These are phyloP conservation scores for Zygoascus sp. DNA, from an alignment of 1,139 yeast genomes.

Conservation along the genomic window DNA sequence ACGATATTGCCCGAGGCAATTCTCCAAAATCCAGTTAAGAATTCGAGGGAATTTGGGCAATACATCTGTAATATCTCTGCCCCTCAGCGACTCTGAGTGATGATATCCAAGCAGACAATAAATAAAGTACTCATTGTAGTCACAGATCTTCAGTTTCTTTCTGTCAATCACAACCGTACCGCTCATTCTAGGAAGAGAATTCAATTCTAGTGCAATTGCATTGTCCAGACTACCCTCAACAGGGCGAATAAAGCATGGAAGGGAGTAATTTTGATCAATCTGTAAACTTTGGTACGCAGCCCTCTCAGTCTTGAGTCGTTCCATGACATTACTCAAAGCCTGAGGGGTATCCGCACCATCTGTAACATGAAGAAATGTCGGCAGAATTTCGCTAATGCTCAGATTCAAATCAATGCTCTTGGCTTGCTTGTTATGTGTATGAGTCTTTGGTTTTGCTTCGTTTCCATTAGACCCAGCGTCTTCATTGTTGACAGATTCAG, in stretches of 20 bases:
- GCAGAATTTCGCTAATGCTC: conserved; percentile 4
- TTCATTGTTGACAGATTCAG: not conserved
- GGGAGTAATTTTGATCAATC: conserved; percentile 6
- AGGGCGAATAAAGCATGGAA: conserved; percentile 15
- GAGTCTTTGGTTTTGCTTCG: not conserved
- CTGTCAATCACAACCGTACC: conserved; percentile 74
- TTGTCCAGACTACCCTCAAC: not conserved
- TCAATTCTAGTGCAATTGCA: conserved; percentile 16
- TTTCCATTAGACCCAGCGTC: not conserved
- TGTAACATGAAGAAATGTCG: not conserved
- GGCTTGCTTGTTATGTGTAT: conserved; percentile 2
- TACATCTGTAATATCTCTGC: conserved; percentile 50
- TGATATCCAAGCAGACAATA: conserved; percentile 71
- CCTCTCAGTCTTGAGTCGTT: conserved; percentile 5
- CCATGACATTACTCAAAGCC: not conserved
- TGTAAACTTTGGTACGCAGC: conserved; percentile 11
- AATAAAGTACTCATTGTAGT: conserved; percentile 76
- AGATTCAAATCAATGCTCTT: conserved; percentile 9
- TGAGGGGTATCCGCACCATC: not conserved
- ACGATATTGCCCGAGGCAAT: conserved; percentile 11
- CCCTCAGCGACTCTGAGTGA: conserved; percentile 38
- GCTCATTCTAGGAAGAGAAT: conserved; percentile 76
- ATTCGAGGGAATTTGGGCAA: conserved; percentile 63
- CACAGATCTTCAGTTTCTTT: conserved; percentile 43
- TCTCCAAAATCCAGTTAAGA: conserved; percentile 34